Evolutionary conservation across 176 grass and related monocot genomes (phyloP), one percentile per base, ranked within the genome.

Genomic region (Oryza glaberrima): DNA sequence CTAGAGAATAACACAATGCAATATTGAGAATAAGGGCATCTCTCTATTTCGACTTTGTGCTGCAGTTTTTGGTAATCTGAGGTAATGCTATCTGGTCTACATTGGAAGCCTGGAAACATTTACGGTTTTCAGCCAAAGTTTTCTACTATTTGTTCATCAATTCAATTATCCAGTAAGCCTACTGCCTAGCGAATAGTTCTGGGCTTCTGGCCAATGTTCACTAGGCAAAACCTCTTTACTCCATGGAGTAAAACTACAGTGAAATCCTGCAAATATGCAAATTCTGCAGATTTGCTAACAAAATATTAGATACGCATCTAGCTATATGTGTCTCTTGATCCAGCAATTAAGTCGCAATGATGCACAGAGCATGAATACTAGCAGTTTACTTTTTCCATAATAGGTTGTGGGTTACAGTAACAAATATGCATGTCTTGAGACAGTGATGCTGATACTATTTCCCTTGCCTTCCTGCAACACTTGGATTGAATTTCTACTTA

Each of bases 391-490:
- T 44, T 44, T 44, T 44, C 9, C 8, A 44, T 44, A 7, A 44
- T 44, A 44, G 9, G 7, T 10, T 44, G 43, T 40, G 36, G 23
- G 34, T 54, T 35, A 45, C 0, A 7, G 36, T 38, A 68, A 49
- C 8, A 17, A 64, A 22, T n/a, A 82, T 73, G 16, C 36, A 22
- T 13, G 14, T 69, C 19, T 66, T 75, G 63, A 51, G 38, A 25
- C 45, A 65, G 65, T 65, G 40, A 66, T 73, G 78, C 14, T 56
- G 25, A 36, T 82, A 13, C 35, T 13, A 30, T 17, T 76, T 89
- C 40, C 49, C 15, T 65, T 83, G 12, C 64, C 49, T 2, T 68
- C 76, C n/a, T 46, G 52, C 35, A 54, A 67, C 14, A n/a, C 36
- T 81, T 77, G 9, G 30, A 65, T 75, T 61, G 67, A 19, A 51